These are phyloP conservation scores for Mycena epipterygia DNA, from an alignment of 768 basidiomycete species.

Conservation along the genomic window DNA sequence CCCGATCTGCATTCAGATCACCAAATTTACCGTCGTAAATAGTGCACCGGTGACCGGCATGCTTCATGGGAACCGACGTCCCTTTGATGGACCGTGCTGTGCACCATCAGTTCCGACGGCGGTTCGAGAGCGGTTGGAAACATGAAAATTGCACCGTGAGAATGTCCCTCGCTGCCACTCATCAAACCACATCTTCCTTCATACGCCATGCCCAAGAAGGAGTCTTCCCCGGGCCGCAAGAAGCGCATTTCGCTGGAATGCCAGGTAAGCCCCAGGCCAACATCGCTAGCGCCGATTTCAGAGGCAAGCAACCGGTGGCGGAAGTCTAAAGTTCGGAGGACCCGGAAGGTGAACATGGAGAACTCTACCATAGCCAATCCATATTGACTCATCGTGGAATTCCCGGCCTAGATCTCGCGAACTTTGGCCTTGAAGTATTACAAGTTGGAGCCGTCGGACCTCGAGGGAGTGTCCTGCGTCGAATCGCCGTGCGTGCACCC, in stretches of 20 bases:
- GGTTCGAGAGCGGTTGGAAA: not conserved
- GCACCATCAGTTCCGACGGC: not conserved
- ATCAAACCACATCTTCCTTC: not conserved
- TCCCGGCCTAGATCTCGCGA: not conserved
- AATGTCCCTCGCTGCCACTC: not conserved
- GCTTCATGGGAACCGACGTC: too few relatives aligned
- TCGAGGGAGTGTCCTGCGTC: not conserved
- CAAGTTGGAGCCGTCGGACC: conserved; percentile 7
- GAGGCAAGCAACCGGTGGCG: not conserved
- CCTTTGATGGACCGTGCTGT: too few relatives aligned
- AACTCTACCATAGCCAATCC: not conserved
- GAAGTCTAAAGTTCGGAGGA: not conserved
- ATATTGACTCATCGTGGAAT: not conserved
- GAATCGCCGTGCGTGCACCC: not conserved
- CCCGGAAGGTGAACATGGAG: not conserved
- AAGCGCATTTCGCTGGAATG: too few relatives aligned
- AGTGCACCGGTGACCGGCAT: too few relatives aligned
- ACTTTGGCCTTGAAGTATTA: conserved; percentile 12
- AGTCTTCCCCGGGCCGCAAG: not conserved
- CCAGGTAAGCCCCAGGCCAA: not conserved
- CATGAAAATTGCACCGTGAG: not conserved
- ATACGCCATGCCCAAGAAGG: not conserved
- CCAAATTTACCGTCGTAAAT: too few relatives aligned
- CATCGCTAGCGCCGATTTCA: not conserved
- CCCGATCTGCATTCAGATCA: too few relatives aligned